Percentiles rank a stretch among this genome's conserved stretches.
Conservation (phyloP, 768 basidiomycete species). For the Rhodocollybia butyracea region DNA sequence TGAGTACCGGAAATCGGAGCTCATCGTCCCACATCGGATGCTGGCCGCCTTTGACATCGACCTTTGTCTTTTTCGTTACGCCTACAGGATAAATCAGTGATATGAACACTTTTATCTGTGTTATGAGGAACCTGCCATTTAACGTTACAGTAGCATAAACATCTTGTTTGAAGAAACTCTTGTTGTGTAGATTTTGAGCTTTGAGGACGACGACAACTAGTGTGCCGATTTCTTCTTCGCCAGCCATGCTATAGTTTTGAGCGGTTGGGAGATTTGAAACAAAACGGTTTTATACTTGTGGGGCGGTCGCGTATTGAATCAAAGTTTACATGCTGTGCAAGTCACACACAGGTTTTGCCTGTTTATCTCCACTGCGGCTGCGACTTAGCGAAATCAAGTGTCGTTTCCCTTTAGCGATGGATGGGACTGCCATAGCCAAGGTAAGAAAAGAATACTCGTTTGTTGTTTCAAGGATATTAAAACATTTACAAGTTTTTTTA, state of each 20-base stretch:
- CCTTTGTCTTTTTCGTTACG: constrained; percentile 62
- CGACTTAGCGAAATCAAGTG: too few species aligned
- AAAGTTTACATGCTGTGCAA: too few species aligned
- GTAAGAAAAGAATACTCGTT: too few species aligned
- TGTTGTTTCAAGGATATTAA: neutral
- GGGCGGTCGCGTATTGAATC: too few species aligned
- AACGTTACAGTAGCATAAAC: constrained; percentile 71
- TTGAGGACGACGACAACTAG: constrained; percentile 84
- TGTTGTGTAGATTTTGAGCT: constrained; percentile 78
- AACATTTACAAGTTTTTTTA: constrained; percentile 15
- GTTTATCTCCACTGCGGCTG: too few species aligned
- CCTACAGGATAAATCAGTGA: constrained; percentile 24
- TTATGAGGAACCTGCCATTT: constrained; percentile 27
- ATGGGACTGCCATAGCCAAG: neutral
- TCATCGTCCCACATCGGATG: constrained; percentile 94
- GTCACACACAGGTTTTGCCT: too few species aligned
- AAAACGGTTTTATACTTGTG: too few species aligned
- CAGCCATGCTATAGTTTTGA: neutral
- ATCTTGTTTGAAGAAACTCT: constrained; percentile 89
- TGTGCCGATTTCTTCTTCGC: constrained; percentile 65
- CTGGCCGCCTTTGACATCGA: constrained; percentile 86
- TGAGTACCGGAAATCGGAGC: constrained; percentile 70
- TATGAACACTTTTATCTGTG: neutral
- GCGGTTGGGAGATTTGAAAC: neutral
- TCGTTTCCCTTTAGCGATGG: too few species aligned